Conservation (phyloP, 2,329 filamentous ascomycete genomes). For the Domatiomyces globalis region DNA sequence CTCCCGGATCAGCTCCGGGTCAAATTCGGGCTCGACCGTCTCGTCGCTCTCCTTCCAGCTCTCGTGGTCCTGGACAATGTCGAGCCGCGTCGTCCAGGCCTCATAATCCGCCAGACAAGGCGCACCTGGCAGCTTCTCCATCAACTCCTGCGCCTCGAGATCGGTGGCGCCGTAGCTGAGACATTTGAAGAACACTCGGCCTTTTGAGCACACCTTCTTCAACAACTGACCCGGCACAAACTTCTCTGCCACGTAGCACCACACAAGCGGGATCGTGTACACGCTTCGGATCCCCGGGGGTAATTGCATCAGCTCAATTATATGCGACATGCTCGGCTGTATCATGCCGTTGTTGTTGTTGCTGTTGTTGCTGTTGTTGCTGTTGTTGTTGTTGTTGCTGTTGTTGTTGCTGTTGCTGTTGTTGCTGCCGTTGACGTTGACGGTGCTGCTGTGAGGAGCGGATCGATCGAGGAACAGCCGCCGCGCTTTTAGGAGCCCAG, state of each 20-base stretch:
- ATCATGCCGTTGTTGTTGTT: neutral
- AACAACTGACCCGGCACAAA: neutral
- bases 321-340: neutral
- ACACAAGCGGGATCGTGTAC: neutral
- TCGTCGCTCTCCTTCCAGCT: constrained; percentile 60
- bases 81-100: constrained; percentile 59
- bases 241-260: neutral
- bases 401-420: too few species aligned
- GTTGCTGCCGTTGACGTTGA: too few species aligned
- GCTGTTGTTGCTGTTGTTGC: neutral
- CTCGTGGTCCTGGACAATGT: constrained; percentile 65
- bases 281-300: neutral
- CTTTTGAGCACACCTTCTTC: neutral
- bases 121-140: neutral
- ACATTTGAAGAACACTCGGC: neutral
- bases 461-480: neutral
- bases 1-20: constrained; percentile 52
- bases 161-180: neutral
- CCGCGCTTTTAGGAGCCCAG: neutral
- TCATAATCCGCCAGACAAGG: constrained; percentile 54
- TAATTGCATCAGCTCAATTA: neutral
- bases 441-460: neutral
- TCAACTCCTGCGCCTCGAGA: neutral
- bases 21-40: constrained; percentile 49
- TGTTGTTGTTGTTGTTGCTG: too few species aligned